Conservation (phyloP, 257 asterid species). For the Thymus quinquecostatus region DNA sequence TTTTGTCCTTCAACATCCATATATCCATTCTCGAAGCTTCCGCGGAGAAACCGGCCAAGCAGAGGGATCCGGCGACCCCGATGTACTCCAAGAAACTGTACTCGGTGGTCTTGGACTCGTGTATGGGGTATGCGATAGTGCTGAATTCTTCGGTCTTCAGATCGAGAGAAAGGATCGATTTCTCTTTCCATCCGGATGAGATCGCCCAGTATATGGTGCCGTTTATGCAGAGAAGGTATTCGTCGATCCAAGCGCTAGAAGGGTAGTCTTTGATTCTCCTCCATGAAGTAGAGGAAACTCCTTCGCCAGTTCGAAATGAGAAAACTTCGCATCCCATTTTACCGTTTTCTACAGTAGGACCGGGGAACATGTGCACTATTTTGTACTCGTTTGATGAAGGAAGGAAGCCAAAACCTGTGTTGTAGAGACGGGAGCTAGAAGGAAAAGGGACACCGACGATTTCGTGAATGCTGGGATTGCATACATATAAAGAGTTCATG, state of each 20-base stretch:
- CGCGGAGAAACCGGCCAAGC: slow-evolving; percentile 37
- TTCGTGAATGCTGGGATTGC: slow-evolving; percentile 47
- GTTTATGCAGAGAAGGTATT: neutral
- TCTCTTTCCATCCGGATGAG: neutral
- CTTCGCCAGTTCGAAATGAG: neutral
- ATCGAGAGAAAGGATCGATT: neutral
- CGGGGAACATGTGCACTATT: slow-evolving; percentile 43
- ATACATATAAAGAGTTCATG: slow-evolving; percentile 29
- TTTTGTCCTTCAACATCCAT: slow-evolving; percentile 45
- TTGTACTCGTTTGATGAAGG: slow-evolving; percentile 44
- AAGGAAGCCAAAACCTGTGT: slow-evolving; percentile 51
- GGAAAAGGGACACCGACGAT: slow-evolving; percentile 8
- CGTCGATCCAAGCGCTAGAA: neutral
- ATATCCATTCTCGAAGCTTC: slow-evolving; percentile 42
- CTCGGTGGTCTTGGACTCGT: slow-evolving; percentile 30
- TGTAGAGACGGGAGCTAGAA: slow-evolving; percentile 20
- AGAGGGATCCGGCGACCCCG: slow-evolving; percentile 42
- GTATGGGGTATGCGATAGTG: neutral
- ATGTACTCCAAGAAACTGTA: slow-evolving; percentile 41
- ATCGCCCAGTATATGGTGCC: neutral
- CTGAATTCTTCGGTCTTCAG: neutral
- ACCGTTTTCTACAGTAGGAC: slow-evolving; percentile 33
- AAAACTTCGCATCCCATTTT: slow-evolving; percentile 51
- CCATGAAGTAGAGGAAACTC: neutral
- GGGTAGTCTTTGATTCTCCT: neutral